Percentiles rank a stretch among this genome's conserved stretches.
Conservation (phyloP, 768 basidiomycete genomes). For the Psilocybe subaeruginosa region DNA sequence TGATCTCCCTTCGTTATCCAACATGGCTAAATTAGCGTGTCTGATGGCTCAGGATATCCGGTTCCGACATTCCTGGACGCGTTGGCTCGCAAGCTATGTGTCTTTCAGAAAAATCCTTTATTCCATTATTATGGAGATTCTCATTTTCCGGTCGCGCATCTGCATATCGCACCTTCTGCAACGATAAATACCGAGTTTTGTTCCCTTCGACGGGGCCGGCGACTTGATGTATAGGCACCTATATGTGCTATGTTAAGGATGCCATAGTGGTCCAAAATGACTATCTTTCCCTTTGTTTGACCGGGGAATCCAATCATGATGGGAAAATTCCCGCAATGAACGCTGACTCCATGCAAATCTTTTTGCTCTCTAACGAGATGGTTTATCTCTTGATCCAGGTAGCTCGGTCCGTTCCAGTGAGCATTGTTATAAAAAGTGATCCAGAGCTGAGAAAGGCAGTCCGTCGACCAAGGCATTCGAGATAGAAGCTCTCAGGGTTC, state of each 20-base stretch:
- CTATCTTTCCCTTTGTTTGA: neutral
- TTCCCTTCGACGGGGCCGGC: conserved; percentile 4
- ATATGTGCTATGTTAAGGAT: neutral
- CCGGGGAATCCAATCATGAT: neutral
- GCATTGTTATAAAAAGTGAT: neutral
- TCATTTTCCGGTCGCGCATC: neutral
- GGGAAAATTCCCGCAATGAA: neutral
- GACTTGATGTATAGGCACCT: conserved; percentile 13
- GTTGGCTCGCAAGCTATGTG: neutral
- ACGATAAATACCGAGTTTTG: neutral
- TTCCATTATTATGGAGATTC: neutral
- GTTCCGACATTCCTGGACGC: neutral
- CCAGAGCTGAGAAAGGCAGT: neutral
- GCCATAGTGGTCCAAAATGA: neutral
- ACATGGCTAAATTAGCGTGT: neutral
- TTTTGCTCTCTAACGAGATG: neutral
- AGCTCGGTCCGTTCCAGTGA: neutral
- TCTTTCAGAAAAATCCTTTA: neutral
- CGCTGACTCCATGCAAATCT: neutral
- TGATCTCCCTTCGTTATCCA: neutral
- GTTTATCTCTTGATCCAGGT: neutral
- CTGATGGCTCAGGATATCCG: neutral
- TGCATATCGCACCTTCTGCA: neutral
- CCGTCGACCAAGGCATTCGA: conserved; percentile 1
- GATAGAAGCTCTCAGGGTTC: conserved; percentile 1